Base-by-base conservation (phyloP, 345 rosid genomes). In the Draba incana region DNA sequence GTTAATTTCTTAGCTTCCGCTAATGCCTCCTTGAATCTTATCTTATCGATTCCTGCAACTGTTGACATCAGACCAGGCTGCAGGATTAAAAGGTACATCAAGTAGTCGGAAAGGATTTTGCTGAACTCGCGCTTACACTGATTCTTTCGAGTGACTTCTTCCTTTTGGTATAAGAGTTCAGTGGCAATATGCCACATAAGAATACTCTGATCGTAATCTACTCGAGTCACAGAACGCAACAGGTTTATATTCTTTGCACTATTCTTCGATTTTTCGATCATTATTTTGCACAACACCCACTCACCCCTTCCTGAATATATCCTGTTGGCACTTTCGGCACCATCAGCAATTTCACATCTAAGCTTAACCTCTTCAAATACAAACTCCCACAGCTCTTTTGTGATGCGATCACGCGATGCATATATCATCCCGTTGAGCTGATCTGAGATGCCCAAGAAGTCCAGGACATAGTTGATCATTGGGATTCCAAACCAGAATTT, bases 101-200 rank as follows among this genome's bases (percentile, higher is more conserved):
- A 77, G 77, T 82, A 82, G 65, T 84, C 86, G 0, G 84, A 78
- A 1, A 84, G 64, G 3, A 63, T 30, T 71, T 82, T 82, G 43
- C 84, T 77, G 49, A 63, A 51, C 24, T 65, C 69, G 3, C 74
- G 62, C 3, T 44, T 0, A 0, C 31, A 0, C 1, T 35, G 5
- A 8, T 23, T 20, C 13, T 48, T 2, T 9, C 0, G 2, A 8
- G 13, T 23, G 2, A 3, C 53, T 39, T 42, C 57, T 1, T n/a
- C 30, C 0, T 9, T 23, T 2, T 74, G 41, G 77, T 71, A 80
- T 47, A 48, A 8, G 13, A 48, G 30, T 2, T 48, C 53, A 8
- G 53, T 48, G n/a, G 53, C 53, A 3, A 48, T 54, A 44, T 84
- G 88, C 84, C 83, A 75, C 9, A 72, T 2, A 1, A 79, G 61